phyloP scores from a whole-genome alignment of 192 early-diverging fungal genomes.

The Dimargaris xerosporica region DNA sequence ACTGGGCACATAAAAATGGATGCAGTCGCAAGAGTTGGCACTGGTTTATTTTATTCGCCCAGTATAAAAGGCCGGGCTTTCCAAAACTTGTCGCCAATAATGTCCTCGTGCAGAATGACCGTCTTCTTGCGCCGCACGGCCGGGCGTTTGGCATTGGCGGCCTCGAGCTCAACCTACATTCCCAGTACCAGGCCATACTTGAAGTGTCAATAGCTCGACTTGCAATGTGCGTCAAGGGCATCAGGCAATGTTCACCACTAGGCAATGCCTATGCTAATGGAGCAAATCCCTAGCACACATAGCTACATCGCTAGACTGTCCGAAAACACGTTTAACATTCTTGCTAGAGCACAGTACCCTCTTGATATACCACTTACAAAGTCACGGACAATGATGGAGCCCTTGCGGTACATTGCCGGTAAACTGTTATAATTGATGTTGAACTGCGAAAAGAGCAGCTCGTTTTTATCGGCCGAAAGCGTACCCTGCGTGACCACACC shows the following conservation, averaged over 20 bases:
- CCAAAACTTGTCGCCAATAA: constrained; percentile 66
- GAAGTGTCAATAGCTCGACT: too few species aligned
- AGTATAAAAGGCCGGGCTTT: constrained; percentile 30
- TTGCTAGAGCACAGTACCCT: too few species aligned
- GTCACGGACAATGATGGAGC: constrained; percentile 58
- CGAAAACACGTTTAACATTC: too few species aligned
- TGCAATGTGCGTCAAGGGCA: too few species aligned
- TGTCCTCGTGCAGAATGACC: constrained; percentile 48
- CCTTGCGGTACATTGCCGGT: constrained; percentile 75
- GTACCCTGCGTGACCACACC: constrained; percentile 40
- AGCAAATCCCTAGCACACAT: too few species aligned
- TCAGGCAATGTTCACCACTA: too few species aligned
- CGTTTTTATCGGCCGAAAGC: constrained; percentile 78
- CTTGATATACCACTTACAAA: constrained; percentile 20
- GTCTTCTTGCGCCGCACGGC: constrained; percentile 33
- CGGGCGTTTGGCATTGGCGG: constrained; percentile 9
- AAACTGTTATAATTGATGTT: constrained; percentile 81
- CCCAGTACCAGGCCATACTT: too few species aligned
- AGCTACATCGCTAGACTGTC: too few species aligned
- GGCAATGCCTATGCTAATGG: too few species aligned
- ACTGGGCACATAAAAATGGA: not conserved
- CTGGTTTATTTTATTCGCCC: constrained; percentile 4
- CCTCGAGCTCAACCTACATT: not conserved
- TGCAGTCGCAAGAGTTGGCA: not conserved
- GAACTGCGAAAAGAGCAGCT: constrained; percentile 70